phyloP scores from a whole-genome alignment of 2,329 filamentous ascomycete species.

The Aureobasidium namibiae region DNA sequence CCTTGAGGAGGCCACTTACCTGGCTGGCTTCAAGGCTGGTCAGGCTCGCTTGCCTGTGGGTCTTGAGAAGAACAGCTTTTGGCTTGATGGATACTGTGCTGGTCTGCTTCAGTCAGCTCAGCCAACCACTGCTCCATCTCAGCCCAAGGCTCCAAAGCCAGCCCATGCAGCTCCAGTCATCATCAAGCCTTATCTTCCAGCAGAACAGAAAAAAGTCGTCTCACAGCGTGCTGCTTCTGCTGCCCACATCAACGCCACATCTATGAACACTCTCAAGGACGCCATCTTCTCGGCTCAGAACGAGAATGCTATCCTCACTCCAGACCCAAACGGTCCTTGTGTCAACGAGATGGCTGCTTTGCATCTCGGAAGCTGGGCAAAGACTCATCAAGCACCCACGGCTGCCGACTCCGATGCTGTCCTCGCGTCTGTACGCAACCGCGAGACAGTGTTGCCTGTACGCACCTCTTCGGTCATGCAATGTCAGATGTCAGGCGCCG shows the following conservation, averaged over 20 bases:
- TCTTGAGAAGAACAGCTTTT: slow-evolving; percentile 21
- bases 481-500: slow-evolving; percentile 10
- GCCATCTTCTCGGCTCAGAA: slow-evolving; percentile 25
- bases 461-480: slow-evolving; percentile 17
- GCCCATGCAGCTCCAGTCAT: not conserved
- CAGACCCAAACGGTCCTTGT: slow-evolving; percentile 21
- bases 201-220: not conserved
- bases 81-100: slow-evolving; percentile 27
- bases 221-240: slow-evolving; percentile 2
- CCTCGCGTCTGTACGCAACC: slow-evolving; percentile 6
- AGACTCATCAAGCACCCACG: slow-evolving; percentile 15
- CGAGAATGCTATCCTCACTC: slow-evolving; percentile 25
- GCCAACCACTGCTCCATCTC: not conserved
- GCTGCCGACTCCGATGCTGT: slow-evolving; percentile 9
- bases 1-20: slow-evolving; percentile 18
- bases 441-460: slow-evolving; percentile 17
- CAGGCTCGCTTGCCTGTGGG: slow-evolving; percentile 22
- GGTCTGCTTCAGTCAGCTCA: slow-evolving; percentile 23
- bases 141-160: not conserved
- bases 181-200: not conserved
- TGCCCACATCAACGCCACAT: slow-evolving; percentile 19
- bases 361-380: slow-evolving; percentile 26
- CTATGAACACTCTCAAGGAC: slow-evolving; percentile 25
- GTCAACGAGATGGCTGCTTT: slow-evolving; percentile 18
- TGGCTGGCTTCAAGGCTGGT: slow-evolving; percentile 26